These are phyloP conservation scores for Nitzschia sp. DNA, from an alignment of 108 stramenopile genomes.

Conservation along the genomic window DNA sequence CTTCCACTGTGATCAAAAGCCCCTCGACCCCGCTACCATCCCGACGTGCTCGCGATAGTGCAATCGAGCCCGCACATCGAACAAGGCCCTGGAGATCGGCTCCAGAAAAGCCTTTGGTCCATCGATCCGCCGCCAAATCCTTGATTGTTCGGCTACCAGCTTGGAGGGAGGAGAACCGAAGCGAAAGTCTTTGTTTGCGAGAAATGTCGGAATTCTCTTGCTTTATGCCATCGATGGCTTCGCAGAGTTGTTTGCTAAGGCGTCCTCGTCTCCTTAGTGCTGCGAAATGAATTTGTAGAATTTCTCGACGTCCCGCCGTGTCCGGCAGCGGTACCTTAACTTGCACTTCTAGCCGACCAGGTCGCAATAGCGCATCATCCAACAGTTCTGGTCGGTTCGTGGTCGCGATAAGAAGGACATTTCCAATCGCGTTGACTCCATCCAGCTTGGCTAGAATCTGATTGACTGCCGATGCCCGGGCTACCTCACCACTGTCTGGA, in stretches of 20 bases:
- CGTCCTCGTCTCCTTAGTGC: constrained; percentile 56
- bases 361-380: constrained; percentile 89
- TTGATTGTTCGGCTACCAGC: constrained; percentile 3
- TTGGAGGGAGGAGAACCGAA: background rate
- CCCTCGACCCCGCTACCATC: constrained; percentile 64
- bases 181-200: constrained; percentile 1
- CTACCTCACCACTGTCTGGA: constrained; percentile 78
- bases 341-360: constrained; percentile 93
- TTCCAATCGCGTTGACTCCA: constrained; percentile 72
- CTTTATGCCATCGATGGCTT: constrained; percentile 58
- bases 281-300: constrained; percentile 72
- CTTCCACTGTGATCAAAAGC: constrained; percentile 63
- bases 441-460: constrained; percentile 83
- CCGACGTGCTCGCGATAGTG: constrained; percentile 56
- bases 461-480: constrained; percentile 77
- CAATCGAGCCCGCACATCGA: constrained; percentile 83
- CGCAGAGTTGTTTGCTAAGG: constrained; percentile 63
- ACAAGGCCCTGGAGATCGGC: constrained; percentile 88
- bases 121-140: constrained; percentile 65
- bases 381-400: constrained; percentile 94
- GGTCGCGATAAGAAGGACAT: constrained; percentile 94
- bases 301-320: constrained; percentile 63
- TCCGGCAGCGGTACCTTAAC: constrained; percentile 76
- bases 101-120: constrained; percentile 84
- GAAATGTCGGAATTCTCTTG: background rate